Base-by-base conservation (phyloP, 805 yeast genomes). In the Yamadazyma scolyti region DNA sequence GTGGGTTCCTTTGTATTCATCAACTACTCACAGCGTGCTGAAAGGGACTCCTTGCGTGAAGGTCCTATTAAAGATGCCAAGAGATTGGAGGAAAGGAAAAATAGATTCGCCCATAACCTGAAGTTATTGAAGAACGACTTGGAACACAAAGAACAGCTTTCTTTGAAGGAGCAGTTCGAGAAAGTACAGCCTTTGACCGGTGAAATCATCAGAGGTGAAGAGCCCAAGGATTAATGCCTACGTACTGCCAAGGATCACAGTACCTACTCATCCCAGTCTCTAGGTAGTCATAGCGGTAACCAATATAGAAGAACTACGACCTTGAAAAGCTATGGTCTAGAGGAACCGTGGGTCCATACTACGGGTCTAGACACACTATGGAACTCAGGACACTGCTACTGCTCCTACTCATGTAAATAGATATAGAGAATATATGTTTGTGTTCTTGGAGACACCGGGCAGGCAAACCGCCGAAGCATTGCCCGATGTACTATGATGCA, bases 51-150 rank as follows among this genome's bases (percentile, higher is more conserved):
- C 2, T 62, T 85, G 27, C 79, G 82, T 47, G 84, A 75, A 46
- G 96, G 96, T 1, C 95, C 95, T 4, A 75, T 83, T 46, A 83
- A 83, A 47, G 96, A 86, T 52, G 87, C 88, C 2, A 75, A 67
- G 37, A 63, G 94, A 36, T 54, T 81, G 37, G 68, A 68, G 27
- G 70, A 64, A 26, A 54, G 60, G 40, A 26, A 16, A 21, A 24
- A 27, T 16, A 20, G 33, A 12, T 33, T 33, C 22, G 23, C 13
- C 9, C 50, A 64, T 47, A 42, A 51, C 34, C 58, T 57, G 45
- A 78, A 73, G 42, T 68, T 65, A 41, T 34, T 52, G 33, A 56
- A 72, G 24, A 84, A 84, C 53, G 67, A 76, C 35, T 56, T 65
- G 27, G 94, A 84, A 40, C 87, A 82, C 49, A 73, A 70, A 36